These are phyloP conservation scores for Silene noctiflora DNA, from an alignment of 179 eudicot species.

Conservation along the genomic window DNA sequence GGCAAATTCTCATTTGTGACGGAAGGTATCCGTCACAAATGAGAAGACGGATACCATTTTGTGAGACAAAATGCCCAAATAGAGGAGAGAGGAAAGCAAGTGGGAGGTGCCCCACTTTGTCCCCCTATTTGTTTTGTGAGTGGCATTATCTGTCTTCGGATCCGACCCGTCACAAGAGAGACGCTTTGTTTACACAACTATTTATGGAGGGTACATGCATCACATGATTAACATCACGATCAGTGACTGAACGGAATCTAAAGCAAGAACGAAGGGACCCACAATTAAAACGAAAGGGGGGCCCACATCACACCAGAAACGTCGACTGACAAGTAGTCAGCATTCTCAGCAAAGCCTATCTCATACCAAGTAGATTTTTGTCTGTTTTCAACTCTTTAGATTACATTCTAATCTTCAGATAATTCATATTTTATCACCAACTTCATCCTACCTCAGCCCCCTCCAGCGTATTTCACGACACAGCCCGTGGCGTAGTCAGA, in stretches of 20 bases:
- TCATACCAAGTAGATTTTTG: slow-evolving; percentile 2
- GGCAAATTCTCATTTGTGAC: too few relatives aligned
- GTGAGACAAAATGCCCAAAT: too few relatives aligned
- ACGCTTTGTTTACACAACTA: too few relatives aligned
- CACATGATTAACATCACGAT: slow-evolving; percentile 7
- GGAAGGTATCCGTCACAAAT: too few relatives aligned
- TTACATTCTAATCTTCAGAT: slow-evolving; percentile 14
- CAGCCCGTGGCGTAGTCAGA: too few relatives aligned
- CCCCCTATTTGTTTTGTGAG: too few relatives aligned
- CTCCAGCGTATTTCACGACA: not conserved
- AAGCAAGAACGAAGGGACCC: not conserved
- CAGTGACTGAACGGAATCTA: slow-evolving; percentile 16
- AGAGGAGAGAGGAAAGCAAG: too few relatives aligned
- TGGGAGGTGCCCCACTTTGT: too few relatives aligned
- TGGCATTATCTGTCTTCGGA: too few relatives aligned
- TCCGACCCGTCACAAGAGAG: too few relatives aligned
- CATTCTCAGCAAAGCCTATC: slow-evolving; percentile 3
- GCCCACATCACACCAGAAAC: not conserved
- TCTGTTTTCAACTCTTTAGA: slow-evolving; percentile 14
- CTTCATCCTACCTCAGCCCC: not conserved
- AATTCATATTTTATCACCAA: slow-evolving; percentile 6
- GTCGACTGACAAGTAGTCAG: slow-evolving; percentile 14
- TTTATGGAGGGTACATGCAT: not conserved
- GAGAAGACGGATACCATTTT: too few relatives aligned
- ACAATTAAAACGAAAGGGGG: not conserved